Evolutionary conservation across 2,329 filamentous ascomycete species (phyloP), one percentile per base, ranked within the genome.

Genomic region (Colletotrichum sp.): DNA sequence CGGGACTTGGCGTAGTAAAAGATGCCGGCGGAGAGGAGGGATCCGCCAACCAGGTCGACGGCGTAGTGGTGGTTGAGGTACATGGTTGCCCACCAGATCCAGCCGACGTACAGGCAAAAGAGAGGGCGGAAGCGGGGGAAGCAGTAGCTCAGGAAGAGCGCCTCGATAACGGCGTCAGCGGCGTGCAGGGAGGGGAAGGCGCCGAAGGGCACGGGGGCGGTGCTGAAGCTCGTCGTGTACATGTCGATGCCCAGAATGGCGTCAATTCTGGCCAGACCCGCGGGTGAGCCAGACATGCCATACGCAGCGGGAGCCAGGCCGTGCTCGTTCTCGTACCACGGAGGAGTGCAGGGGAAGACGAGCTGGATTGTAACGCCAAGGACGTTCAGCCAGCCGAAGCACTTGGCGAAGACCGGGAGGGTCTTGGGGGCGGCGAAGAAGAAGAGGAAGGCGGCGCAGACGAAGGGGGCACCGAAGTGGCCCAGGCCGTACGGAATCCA

Each of bases 61-160:
- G 96, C 96, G 83, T 99, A 99, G 87, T 99, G 96, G 86, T 99
- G 96, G 81, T 95, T 98, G 68, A 99, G 91, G 83, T 99, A 98
- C 95, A 99, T 98, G 79, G 96, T 99, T 15, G 96, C 94, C 96
- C 96, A 99, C 95, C 96, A 98, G 81, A 98, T 93, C 96, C 96
- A 98, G 82, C 94, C 91, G 60, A 94, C 94, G 85, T 98, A 99
- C 78, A 91, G 89, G 78, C 96, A 91, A 85, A 98, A 98, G 69
- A 97, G 86, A 15, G 93, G 92, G 79, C 94, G 93, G 79, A 98
- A 90, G 77, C 92, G 92, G 6, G 96, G 96, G 88, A 99, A 98
- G 83, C 95, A 93, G 85, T 98, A 94, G 85, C 94, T 95, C 93
- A 99, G 94, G 88, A 98, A 98, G 18, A 98, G 90, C 26, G 95